Conservation (phyloP, 2,329 filamentous ascomycete genomes). For the Zalaria sp. region DNA sequence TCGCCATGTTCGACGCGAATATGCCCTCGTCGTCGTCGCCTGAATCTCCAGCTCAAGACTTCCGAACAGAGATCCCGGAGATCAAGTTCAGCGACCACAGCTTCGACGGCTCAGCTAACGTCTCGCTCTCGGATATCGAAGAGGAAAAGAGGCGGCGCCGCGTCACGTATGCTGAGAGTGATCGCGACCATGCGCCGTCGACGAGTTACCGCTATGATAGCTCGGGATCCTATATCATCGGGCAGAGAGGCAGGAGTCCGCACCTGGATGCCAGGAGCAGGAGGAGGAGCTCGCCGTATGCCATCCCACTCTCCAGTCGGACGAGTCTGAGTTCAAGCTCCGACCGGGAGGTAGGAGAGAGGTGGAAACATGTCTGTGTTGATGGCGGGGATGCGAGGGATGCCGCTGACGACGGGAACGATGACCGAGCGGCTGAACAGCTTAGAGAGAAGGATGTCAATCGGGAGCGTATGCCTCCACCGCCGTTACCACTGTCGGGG, state of each 20-base stretch:
- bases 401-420: not conserved
- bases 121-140: too few relatives aligned
- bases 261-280: slow-evolving; percentile 18
- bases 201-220: slow-evolving; percentile 29
- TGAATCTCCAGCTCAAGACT: not conserved
- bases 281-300: slow-evolving; percentile 19
- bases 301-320: slow-evolving; percentile 14
- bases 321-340: slow-evolving; percentile 6
- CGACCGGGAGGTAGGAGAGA: too few relatives aligned
- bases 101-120: slow-evolving; percentile 3
- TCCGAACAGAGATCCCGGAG: not conserved
- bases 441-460: too few relatives aligned
- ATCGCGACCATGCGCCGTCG: slow-evolving; percentile 20
- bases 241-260: slow-evolving; percentile 19
- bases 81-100: slow-evolving; percentile 21
- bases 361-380: too few relatives aligned
- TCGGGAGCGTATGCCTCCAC: too few relatives aligned
- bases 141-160: too few relatives aligned
- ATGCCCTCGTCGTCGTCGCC: slow-evolving; percentile 24
- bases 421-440: not conserved
- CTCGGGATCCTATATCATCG: slow-evolving; percentile 29
- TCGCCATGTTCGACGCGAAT: slow-evolving; percentile 41
- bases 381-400: not conserved
- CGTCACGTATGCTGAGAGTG: too few relatives aligned
- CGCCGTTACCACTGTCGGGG: too few relatives aligned